Conservation (phyloP, 2,329 filamentous ascomycete genomes). For the Bipolaris gigantea region DNA sequence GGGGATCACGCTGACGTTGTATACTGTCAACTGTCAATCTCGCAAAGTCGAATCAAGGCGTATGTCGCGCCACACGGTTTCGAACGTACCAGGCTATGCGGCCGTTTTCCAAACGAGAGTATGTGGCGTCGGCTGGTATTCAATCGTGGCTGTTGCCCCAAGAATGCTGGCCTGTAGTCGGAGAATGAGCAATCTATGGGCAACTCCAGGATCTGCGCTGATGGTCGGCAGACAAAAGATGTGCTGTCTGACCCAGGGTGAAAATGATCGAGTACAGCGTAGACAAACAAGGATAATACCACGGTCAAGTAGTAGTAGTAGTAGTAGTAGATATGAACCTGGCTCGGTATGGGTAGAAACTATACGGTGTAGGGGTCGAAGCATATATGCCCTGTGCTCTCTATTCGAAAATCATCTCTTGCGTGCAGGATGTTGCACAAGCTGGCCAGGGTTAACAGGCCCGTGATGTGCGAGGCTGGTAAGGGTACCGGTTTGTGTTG, state of each 20-base stretch:
- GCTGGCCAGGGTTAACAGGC: constrained; percentile 30
- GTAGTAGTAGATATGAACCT: constrained; percentile 8
- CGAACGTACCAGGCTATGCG: constrained; percentile 44
- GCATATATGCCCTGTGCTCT: constrained; percentile 43
- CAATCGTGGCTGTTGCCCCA: constrained; percentile 41
- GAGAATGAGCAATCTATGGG: constrained; percentile 36
- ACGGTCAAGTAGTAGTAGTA: constrained; percentile 4
- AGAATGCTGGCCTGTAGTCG: constrained; percentile 33
- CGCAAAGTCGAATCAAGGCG: constrained; percentile 29
- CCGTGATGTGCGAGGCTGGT: constrained; percentile 40
- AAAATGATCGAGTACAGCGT: constrained; percentile 5
- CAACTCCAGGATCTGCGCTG: constrained; percentile 31
- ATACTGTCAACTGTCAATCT: constrained; percentile 41
- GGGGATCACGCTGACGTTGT: constrained; percentile 25
- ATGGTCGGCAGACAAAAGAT: constrained; percentile 18
- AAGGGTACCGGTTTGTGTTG: constrained; percentile 28
- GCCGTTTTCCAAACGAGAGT: constrained; percentile 37
- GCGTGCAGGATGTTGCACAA: constrained; percentile 37
- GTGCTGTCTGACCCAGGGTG: constrained; percentile 18
- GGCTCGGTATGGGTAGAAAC: constrained; percentile 12
- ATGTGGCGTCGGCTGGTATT: constrained; percentile 39
- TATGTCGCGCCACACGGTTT: constrained; percentile 34
- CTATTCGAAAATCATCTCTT: constrained; percentile 31
- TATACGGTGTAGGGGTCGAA: constrained; percentile 30
- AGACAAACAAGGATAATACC: constrained; percentile 5